A percentile compares a stretch with the other conserved stretches of the same genome.
phyloP scores from a whole-genome alignment of 805 yeast genomes.

The Yarrowia porcina region DNA sequence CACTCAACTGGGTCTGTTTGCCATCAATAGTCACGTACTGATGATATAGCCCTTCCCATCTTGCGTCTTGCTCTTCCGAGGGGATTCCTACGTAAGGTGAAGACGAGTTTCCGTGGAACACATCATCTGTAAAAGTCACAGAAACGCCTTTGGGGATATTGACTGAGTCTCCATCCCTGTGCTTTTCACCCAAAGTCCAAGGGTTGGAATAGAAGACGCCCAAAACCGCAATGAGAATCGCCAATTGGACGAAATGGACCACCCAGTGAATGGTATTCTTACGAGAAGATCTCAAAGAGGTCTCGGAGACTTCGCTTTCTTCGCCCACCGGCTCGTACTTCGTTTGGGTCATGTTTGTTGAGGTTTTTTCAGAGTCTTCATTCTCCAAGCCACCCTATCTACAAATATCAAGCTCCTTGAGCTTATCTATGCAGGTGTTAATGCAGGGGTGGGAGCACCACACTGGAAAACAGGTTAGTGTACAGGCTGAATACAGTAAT shows the following conservation, averaged over 20 bases:
- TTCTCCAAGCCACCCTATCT: too few relatives aligned
- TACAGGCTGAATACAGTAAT: too few relatives aligned
- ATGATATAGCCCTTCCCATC: neutral
- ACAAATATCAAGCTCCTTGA: too few relatives aligned
- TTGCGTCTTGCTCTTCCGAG: neutral
- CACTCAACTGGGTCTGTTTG: neutral
- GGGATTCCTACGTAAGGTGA: neutral
- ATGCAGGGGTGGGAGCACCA: too few relatives aligned
- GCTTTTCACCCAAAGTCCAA: neutral
- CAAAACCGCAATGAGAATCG: neutral
- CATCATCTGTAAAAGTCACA: conserved; percentile 5
- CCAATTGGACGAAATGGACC: neutral
- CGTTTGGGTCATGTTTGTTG: neutral
- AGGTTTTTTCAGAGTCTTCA: too few relatives aligned
- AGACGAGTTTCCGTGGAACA: neutral
- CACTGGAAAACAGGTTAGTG: too few relatives aligned
- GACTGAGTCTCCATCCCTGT: neutral
- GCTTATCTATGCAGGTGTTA: conserved; percentile 12
- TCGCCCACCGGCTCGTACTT: conserved; percentile 5
- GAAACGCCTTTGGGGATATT: neutral
- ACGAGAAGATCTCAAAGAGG: neutral
- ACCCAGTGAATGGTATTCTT: conserved; percentile 4
- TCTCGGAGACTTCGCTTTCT: neutral
- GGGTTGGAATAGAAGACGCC: conserved; percentile 5
- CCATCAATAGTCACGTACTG: neutral